phyloP scores from a whole-genome alignment of 2,329 filamentous ascomycete genomes.

The Podosphaera aphanis region DNA sequence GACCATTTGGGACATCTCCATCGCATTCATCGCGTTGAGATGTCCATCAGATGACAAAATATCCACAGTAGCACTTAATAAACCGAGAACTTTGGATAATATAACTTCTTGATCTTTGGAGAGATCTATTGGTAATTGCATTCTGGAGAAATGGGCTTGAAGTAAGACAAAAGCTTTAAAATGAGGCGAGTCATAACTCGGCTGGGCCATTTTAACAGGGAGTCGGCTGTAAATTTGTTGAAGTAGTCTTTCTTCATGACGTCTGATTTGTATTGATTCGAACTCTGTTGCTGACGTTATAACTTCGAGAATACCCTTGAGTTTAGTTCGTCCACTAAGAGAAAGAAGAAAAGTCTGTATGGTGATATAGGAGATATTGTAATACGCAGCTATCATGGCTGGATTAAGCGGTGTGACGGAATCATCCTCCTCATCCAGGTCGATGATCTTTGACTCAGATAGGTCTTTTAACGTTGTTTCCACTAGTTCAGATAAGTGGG shows the following conservation, averaged over 20 bases:
- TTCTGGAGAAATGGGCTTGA: constrained; percentile 89
- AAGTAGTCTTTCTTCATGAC: constrained; percentile 73
- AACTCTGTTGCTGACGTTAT: constrained; percentile 94
- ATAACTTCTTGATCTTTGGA: constrained; percentile 89
- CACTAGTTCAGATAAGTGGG: constrained; percentile 81
- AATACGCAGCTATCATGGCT: constrained; percentile 95
- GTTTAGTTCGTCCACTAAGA: constrained; percentile 65
- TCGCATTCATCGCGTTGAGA: constrained; percentile 89
- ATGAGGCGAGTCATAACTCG: constrained; percentile 74
- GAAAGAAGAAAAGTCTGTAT: constrained; percentile 98
- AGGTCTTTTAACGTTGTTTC: constrained; percentile 82
- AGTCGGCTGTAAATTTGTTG: constrained; percentile 83
- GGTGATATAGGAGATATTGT: constrained; percentile 97
- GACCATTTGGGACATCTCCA: constrained; percentile 99
- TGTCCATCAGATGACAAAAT: constrained; percentile 89
- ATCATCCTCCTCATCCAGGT: constrained; percentile 85
- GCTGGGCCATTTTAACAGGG: constrained; percentile 82
- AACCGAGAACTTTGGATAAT: constrained; percentile 58
- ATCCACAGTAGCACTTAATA: constrained; percentile 81
- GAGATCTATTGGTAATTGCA: constrained; percentile 87
- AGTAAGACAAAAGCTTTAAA: constrained; percentile 97
- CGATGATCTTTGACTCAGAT: constrained; percentile 80
- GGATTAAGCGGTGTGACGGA: constrained; percentile 74
- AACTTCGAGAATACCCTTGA: constrained; percentile 93
- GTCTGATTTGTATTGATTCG: constrained; percentile 77